Base-by-base conservation (phyloP, 1,139 yeast genomes). In the Saccharomycopsis hybrid region DNA sequence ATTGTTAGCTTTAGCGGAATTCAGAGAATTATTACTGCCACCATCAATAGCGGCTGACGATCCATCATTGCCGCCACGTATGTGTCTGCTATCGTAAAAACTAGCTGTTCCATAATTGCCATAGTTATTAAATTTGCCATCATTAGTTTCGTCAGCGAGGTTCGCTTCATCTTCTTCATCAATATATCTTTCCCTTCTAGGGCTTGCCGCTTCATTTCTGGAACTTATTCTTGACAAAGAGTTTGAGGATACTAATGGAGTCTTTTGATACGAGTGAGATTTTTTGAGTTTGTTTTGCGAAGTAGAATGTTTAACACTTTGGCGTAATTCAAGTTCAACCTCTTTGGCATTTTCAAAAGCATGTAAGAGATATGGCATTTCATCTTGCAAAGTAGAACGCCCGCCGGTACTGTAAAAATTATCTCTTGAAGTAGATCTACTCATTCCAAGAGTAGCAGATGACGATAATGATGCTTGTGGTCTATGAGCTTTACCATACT, bases 261-360 rank as follows among this genome's bases (percentile, higher is more conserved):
- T 18, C 18, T 18, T 18, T 18, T 18, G 18, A 18, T 18, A 18
- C 18, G 18, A 18, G 18, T 18, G 18, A 18, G 18, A 18, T 18
- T 18, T 18, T 31, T 31, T 31, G 35, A 31, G 35, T n/a, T 36
- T 36, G 7, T 36, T 36, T 7, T 9, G 5, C 7, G 7, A 7
- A 24, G 9, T 36, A 13, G 9, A 8, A n/a, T 36, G 9, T 36
- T 37, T 40, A 2, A 47, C 25, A 33, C 36, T 44, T 18, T 58
- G 60, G 43, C 55, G 57, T n/a, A 77, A 65, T 54, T 77, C 82
- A 56, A 73, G 75, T 54, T 75, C 78, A 13, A 75, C 68, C 38
- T 71, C 72, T 54, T 69, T 72, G 2, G 79, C 81, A 56, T 74
- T 73, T 54, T 74, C 72, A 55, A 78, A 79, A n/a, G 82, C 84